phyloP scores from a whole-genome alignment of 2,329 filamentous ascomycete genomes.

The Ophiostoma sp. region DNA sequence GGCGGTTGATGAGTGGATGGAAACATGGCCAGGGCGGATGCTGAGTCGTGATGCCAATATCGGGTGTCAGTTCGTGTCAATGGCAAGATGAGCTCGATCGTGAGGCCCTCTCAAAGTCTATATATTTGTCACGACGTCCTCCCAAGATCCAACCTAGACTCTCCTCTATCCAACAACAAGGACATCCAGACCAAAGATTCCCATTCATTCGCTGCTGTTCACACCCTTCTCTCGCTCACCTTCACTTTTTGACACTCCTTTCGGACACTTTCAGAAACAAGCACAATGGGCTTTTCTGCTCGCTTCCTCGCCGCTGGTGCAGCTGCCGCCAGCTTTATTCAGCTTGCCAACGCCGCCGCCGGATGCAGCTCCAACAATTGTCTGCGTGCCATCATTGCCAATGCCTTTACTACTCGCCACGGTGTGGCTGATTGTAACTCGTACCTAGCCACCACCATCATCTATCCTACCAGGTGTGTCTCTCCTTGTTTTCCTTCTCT shows the following conservation, averaged over 20 bases:
- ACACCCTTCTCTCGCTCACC: not conserved
- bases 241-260: not conserved
- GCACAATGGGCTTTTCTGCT: not conserved
- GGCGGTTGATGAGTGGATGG: not conserved
- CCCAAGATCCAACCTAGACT: not conserved
- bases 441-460: not conserved
- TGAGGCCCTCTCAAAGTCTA: not conserved
- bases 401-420: not conserved
- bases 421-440: constrained; percentile 12
- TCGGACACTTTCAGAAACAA: not conserved
- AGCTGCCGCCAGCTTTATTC: not conserved
- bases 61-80: not conserved
- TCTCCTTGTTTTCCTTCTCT: not conserved
- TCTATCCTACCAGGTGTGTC: not conserved
- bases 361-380: constrained; percentile 16
- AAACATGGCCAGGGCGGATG: not conserved
- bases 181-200: not conserved
- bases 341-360: not conserved
- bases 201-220: not conserved
- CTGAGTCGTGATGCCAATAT: not conserved
- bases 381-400: not conserved
- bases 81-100: not conserved
- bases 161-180: not conserved
- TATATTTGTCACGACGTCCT: not conserved
- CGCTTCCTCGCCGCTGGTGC: not conserved